phyloP scores from a whole-genome alignment of 768 basidiomycete genomes.

The Lactarius hatsudake region DNA sequence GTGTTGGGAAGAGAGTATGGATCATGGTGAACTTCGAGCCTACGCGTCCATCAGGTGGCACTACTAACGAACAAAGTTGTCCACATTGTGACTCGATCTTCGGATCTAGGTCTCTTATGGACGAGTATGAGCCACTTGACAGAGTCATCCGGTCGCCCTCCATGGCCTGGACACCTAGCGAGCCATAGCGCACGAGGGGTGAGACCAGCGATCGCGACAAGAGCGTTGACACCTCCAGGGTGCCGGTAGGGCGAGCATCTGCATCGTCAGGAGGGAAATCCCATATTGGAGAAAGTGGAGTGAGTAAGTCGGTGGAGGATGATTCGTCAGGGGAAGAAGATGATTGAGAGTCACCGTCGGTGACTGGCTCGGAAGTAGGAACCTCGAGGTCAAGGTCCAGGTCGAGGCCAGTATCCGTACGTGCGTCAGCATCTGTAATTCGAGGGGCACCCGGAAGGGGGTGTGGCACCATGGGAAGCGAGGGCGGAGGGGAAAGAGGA shows the following conservation, averaged over 20 bases:
- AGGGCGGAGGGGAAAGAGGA: slow-evolving; percentile 27
- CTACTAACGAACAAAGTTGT: slow-evolving; percentile 9
- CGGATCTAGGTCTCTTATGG: slow-evolving; percentile 6
- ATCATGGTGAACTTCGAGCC: slow-evolving; percentile 15
- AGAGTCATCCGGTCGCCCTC: slow-evolving; percentile 19
- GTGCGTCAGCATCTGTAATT: not conserved
- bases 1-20: slow-evolving; percentile 8
- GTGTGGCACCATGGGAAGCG: slow-evolving; percentile 25
- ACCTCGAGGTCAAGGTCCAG: slow-evolving; percentile 5
- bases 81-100: slow-evolving; percentile 14
- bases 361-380: not conserved
- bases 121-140: not conserved
- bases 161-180: slow-evolving; percentile 4
- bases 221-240: slow-evolving; percentile 18
- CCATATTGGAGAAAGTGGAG: slow-evolving; percentile 21
- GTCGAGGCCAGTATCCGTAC: slow-evolving; percentile 4
- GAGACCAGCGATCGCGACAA: slow-evolving; percentile 21
- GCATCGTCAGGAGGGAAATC: slow-evolving; percentile 13
- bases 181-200: slow-evolving; percentile 4
- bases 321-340: slow-evolving; percentile 17
- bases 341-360: slow-evolving; percentile 10
- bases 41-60: slow-evolving; percentile 4
- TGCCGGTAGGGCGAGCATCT: slow-evolving; percentile 12
- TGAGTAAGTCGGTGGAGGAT: slow-evolving; percentile 12
- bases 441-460: slow-evolving; percentile 18